These are phyloP conservation scores for Trapa bicornis DNA, from an alignment of 345 rosid species.

Conservation along the genomic window DNA sequence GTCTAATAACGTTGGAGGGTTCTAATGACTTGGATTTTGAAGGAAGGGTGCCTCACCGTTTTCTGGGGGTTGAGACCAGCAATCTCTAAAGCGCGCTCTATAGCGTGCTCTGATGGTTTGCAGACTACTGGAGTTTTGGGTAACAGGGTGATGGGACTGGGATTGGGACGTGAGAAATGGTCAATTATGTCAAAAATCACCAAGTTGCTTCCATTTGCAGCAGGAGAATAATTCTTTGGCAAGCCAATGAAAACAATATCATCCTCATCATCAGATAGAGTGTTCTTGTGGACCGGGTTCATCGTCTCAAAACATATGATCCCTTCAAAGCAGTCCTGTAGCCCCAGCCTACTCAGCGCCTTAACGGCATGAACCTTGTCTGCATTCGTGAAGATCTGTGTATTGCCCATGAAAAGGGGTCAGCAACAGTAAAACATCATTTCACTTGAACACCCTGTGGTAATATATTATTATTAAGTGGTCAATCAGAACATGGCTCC, in stretches of 20 bases:
- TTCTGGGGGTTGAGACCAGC: conserved; percentile 56
- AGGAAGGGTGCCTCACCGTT: conserved; percentile 36
- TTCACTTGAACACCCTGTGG: too few relatives aligned
- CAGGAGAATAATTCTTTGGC: background rate
- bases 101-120: conserved; percentile 59
- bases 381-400: conserved; percentile 85
- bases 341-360: conserved; percentile 58
- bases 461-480: background rate
- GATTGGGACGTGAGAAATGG: conserved; percentile 32
- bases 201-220: conserved; percentile 1
- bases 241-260: conserved; percentile 35
- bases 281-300: conserved; percentile 39
- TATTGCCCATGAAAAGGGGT: background rate
- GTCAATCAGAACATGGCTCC: background rate
- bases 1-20: background rate
- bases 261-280: conserved; percentile 33
- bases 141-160: conserved; percentile 12
- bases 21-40: background rate
- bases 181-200: conserved; percentile 51
- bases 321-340: conserved; percentile 90
- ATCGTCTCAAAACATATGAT: conserved; percentile 88
- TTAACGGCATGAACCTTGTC: conserved; percentile 62
- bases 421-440: background rate
- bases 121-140: conserved; percentile 70
- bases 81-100: conserved; percentile 42